These are phyloP conservation scores for Phlebiopsis flavidoalba DNA, from an alignment of 768 basidiomycete genomes.

Conservation along the genomic window DNA sequence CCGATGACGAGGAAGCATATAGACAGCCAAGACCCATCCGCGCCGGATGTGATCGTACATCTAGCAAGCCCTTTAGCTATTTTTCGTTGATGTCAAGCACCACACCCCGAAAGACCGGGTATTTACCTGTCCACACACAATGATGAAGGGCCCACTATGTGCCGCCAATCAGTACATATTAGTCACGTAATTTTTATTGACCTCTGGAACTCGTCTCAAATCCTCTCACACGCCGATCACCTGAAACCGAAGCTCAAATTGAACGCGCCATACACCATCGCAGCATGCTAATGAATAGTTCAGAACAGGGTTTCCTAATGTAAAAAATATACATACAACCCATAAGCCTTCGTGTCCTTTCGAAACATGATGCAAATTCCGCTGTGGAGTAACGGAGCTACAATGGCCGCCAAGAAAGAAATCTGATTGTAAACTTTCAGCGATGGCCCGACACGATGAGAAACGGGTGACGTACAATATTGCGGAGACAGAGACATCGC, in stretches of 20 bases:
- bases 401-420: slow-evolving; percentile 49
- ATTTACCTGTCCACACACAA: slow-evolving; percentile 61
- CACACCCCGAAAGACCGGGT: background rate
- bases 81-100: too few relatives aligned
- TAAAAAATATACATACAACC: slow-evolving; percentile 45
- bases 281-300: slow-evolving; percentile 43
- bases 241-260: slow-evolving; percentile 68
- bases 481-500: slow-evolving; percentile 45
- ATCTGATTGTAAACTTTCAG: too few relatives aligned
- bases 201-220: too few relatives aligned
- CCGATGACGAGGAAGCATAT: slow-evolving; percentile 46
- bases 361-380: slow-evolving; percentile 61
- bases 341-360: slow-evolving; percentile 51
- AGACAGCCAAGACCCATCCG: slow-evolving; percentile 64
- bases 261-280: slow-evolving; percentile 72
- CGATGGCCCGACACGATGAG: too few relatives aligned
- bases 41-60: slow-evolving; percentile 49
- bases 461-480: too few relatives aligned
- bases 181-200: too few relatives aligned
- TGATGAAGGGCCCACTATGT: slow-evolving; percentile 60
- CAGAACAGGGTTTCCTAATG: background rate
- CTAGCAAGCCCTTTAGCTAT: slow-evolving; percentile 26
- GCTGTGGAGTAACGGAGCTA: slow-evolving; percentile 61
- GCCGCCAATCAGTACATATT: slow-evolving; percentile 5
- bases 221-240: slow-evolving; percentile 55